These are phyloP conservation scores for Tuber borchii DNA, from an alignment of 495 filamentous ascomycete species.

Conservation along the genomic window DNA sequence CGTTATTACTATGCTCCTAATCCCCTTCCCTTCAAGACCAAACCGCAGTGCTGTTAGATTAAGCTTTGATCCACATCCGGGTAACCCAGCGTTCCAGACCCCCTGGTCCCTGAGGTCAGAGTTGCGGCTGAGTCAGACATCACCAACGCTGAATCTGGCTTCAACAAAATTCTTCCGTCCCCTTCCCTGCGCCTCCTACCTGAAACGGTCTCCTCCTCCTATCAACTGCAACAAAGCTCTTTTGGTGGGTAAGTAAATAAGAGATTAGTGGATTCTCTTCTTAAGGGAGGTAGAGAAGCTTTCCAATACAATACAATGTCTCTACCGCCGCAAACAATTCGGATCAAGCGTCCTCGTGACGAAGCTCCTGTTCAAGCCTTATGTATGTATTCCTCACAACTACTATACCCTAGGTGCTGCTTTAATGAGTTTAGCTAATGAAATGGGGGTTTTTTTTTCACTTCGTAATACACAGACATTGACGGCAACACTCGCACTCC, in stretches of 20 bases:
- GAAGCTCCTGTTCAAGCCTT: conserved; percentile 38
- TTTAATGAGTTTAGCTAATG: not conserved
- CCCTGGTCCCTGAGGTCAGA: not conserved
- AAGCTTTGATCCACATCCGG: not conserved
- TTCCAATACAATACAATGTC: conserved; percentile 18
- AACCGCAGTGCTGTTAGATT: not conserved
- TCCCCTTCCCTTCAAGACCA: not conserved
- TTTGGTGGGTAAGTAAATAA: not conserved
- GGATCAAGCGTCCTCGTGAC: conserved; percentile 41
- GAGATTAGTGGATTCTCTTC: not conserved
- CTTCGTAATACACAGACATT: not conserved
- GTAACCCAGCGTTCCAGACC: not conserved
- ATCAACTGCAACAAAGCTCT: not conserved
- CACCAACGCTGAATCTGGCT: not conserved
- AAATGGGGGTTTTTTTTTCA: not conserved
- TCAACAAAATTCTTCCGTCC: not conserved
- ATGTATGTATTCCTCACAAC: conserved; percentile 16
- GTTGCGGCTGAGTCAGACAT: not conserved
- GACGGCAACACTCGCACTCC: conserved; percentile 3
- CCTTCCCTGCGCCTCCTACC: not conserved
- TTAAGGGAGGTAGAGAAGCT: not conserved
- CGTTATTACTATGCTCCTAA: not conserved
- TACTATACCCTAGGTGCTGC: no score
- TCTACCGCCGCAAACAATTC: conserved; percentile 38
- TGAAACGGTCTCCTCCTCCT: not conserved